A percentile compares a stretch with the other conserved stretches of the same genome.
Evolutionary conservation across 148 eudicot genomes (phyloP).

Genomic region (Chenopodium quinoa): DNA sequence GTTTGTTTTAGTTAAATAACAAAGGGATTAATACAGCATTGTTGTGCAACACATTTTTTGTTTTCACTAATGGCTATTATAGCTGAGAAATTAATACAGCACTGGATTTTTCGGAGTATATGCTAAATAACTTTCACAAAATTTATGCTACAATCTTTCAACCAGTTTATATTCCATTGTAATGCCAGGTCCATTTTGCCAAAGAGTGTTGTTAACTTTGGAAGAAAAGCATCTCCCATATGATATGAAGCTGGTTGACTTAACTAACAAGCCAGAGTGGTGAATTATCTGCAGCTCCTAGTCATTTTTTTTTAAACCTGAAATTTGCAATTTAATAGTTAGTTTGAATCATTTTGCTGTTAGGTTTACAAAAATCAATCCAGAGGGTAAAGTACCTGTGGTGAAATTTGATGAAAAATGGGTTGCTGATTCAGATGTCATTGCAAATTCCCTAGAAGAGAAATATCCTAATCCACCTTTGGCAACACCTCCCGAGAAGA

Average conservation of each 20-base stretch:
- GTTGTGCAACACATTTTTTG: background rate
- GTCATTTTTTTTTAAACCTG: background rate
- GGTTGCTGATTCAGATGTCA: slow-evolving; percentile 91
- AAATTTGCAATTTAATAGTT: background rate
- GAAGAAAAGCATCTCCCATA: slow-evolving; percentile 90
- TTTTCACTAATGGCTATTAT: background rate
- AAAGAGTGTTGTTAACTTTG: slow-evolving; percentile 76
- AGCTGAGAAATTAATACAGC: background rate
- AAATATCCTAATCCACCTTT: slow-evolving; percentile 81
- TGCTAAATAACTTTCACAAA: background rate
- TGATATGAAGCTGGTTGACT: slow-evolving; percentile 73
- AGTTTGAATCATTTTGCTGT: background rate
- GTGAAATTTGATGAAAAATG: slow-evolving; percentile 83
- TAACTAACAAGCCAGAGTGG: slow-evolving; percentile 85
- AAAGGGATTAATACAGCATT: background rate
- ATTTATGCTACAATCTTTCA: background rate
- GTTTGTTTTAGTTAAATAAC: too few species aligned
- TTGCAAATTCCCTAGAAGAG: slow-evolving; percentile 69
- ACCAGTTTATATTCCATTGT: background rate
- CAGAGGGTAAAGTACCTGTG: slow-evolving; percentile 94
- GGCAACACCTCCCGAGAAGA: slow-evolving; percentile 77
- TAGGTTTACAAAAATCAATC: slow-evolving; percentile 74
- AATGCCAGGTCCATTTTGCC: slow-evolving; percentile 81
- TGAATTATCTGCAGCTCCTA: slow-evolving; percentile 12
- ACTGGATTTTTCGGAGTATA: background rate